phyloP scores from a whole-genome alignment of 2,329 filamentous ascomycete species.

The Botrytis hyacinthi region DNA sequence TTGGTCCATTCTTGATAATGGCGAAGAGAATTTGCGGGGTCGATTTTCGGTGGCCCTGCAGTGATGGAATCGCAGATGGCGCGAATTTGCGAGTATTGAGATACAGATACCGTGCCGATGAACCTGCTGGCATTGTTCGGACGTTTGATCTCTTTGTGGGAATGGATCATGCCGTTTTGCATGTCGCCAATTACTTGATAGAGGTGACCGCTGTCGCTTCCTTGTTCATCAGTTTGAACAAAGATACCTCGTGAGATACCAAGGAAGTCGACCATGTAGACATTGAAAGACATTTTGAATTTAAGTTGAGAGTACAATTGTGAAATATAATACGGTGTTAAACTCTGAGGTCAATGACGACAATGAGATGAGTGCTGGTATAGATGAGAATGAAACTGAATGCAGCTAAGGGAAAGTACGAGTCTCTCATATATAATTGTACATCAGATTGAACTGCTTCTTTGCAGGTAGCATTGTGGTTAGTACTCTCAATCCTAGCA shows the following conservation, averaged over 20 bases:
- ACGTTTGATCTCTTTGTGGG: constrained; percentile 19
- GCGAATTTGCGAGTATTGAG: constrained; percentile 12
- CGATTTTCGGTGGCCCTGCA: constrained; percentile 13
- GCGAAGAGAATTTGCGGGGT: constrained; percentile 11
- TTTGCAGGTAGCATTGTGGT: background rate
- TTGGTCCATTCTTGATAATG: constrained; percentile 18
- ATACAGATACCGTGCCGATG: constrained; percentile 19
- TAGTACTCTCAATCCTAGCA: background rate
- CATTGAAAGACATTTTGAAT: constrained; percentile 13
- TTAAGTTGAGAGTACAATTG: background rate
- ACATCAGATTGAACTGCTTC: background rate
- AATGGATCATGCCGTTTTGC: constrained; percentile 20
- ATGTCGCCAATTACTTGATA: constrained; percentile 22
- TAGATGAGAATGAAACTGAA: background rate
- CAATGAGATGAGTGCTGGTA: background rate
- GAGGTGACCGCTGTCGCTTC: constrained; percentile 17
- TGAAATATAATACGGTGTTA: background rate
- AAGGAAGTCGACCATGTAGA: constrained; percentile 19
- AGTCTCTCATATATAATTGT: constrained; percentile 9
- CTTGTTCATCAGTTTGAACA: constrained; percentile 17
- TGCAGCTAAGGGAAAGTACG: background rate
- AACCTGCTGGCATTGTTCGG: constrained; percentile 10
- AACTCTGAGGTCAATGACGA: background rate
- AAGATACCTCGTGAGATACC: constrained; percentile 19
- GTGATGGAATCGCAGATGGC: constrained; percentile 17